phyloP scores from a whole-genome alignment of 768 basidiomycete species.

The Asterophora lycoperdoides region DNA sequence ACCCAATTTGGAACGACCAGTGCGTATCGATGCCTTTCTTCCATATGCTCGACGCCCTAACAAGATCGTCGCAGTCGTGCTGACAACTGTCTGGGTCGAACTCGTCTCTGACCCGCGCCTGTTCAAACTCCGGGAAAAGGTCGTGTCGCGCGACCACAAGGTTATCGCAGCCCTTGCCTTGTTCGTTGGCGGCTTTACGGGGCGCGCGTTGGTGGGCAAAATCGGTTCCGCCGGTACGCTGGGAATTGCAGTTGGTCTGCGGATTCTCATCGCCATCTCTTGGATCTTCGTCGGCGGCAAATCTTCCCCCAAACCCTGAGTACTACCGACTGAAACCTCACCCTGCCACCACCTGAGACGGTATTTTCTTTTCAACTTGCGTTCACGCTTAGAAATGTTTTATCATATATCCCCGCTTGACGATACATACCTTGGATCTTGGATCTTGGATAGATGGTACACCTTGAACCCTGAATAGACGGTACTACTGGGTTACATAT shows the following conservation, averaged over 20 bases:
- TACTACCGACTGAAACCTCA: too few species aligned
- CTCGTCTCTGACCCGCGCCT: constrained; percentile 78
- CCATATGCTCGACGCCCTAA: not conserved
- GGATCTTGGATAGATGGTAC: constrained; percentile 1
- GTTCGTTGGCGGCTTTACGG: constrained; percentile 72
- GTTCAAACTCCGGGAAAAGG: constrained; percentile 49
- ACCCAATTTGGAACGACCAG: constrained; percentile 78
- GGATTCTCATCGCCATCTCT: constrained; percentile 53
- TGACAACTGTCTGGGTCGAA: constrained; percentile 89
- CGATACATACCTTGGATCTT: not conserved
- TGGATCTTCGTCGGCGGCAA: constrained; percentile 65
- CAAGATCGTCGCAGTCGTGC: constrained; percentile 48
- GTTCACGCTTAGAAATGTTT: too few species aligned
- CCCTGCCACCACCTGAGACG: too few species aligned
- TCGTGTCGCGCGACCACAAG: constrained; percentile 28
- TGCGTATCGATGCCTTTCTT: constrained; percentile 30
- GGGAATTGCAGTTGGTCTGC: constrained; percentile 61
- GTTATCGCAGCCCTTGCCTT: constrained; percentile 38
- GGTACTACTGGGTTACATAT: not conserved
- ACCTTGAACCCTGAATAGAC: constrained; percentile 1
- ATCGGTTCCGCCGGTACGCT: constrained; percentile 61
- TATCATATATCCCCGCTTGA: not conserved
- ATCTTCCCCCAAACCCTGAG: not conserved
- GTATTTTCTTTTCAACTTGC: too few species aligned
- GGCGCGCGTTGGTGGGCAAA: constrained; percentile 53